These are phyloP conservation scores for Xylaria scruposa DNA, from an alignment of 495 filamentous ascomycete genomes.

Conservation along the genomic window DNA sequence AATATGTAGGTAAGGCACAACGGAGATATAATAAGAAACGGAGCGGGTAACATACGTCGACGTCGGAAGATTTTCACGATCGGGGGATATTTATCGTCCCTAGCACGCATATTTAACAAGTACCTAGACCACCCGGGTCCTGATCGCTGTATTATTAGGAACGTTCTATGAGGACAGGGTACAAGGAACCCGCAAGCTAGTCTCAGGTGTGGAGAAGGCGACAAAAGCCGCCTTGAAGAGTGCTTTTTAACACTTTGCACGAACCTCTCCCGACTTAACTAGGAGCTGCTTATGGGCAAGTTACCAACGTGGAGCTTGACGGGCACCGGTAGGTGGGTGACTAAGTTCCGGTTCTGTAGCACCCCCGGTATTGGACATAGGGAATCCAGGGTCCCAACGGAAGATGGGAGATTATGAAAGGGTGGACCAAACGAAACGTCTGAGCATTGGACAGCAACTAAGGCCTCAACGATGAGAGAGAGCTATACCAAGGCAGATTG, in stretches of 20 bases:
- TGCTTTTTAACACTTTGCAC: slow-evolving; percentile 21
- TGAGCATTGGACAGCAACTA: slow-evolving; percentile 25
- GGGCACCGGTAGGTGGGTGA: slow-evolving; percentile 20
- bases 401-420: slow-evolving; percentile 29
- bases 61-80: slow-evolving; percentile 38
- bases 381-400: slow-evolving; percentile 21
- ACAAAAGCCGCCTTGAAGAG: slow-evolving; percentile 22
- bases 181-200: slow-evolving; percentile 23
- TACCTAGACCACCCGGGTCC: slow-evolving; percentile 22
- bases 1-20: slow-evolving; percentile 20
- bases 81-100: slow-evolving; percentile 31
- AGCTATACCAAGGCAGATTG: slow-evolving; percentile 19
- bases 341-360: slow-evolving; percentile 27
- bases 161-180: slow-evolving; percentile 26
- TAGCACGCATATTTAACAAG: slow-evolving; percentile 20
- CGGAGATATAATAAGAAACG: slow-evolving; percentile 29
- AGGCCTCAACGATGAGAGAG: slow-evolving; percentile 15
- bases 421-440: slow-evolving; percentile 24
- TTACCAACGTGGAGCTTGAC: slow-evolving; percentile 24
- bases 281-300: slow-evolving; percentile 21
- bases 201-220: slow-evolving; percentile 27
- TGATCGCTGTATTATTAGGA: slow-evolving; percentile 17
- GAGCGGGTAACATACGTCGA: slow-evolving; percentile 40
- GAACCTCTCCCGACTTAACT: slow-evolving; percentile 11
- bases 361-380: slow-evolving; percentile 15